Percentiles rank a stretch among this genome's conserved stretches.
Conservation (phyloP, 768 basidiomycete species). For the Lactarius deliciosus region DNA sequence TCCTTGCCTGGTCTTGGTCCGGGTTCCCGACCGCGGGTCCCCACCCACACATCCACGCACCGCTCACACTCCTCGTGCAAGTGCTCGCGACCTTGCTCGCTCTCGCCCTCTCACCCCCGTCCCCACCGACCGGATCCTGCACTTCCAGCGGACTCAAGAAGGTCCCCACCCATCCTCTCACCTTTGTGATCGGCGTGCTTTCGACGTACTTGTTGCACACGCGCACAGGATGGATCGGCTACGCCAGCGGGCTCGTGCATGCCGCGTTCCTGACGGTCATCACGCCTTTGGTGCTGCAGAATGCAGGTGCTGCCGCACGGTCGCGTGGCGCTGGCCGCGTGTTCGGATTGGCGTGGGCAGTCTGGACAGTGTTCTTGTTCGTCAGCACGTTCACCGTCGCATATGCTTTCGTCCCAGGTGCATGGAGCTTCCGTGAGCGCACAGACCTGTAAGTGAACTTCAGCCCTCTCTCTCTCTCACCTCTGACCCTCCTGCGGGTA, state of each 20-base stretch:
- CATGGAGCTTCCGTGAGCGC: conserved; percentile 69
- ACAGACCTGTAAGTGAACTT: conserved; percentile 60
- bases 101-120: conserved; percentile 34
- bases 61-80: conserved; percentile 64
- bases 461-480: neutral
- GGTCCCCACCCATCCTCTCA: conserved; percentile 46
- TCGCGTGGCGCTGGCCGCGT: conserved; percentile 45
- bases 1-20: conserved; percentile 88
- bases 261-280: conserved; percentile 66
- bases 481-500: conserved; percentile 30
- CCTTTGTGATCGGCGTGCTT: conserved; percentile 54
- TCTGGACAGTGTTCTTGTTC: conserved; percentile 63
- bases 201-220: conserved; percentile 57
- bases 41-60: conserved; percentile 67
- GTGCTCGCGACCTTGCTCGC: conserved; percentile 53
- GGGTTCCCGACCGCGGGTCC: conserved; percentile 80
- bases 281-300: conserved; percentile 52
- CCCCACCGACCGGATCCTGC: neutral
- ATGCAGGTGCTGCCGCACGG: conserved; percentile 42
- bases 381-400: conserved; percentile 82
- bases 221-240: conserved; percentile 68
- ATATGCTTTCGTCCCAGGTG: conserved; percentile 88
- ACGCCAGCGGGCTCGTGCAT: conserved; percentile 60
- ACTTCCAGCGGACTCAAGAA: neutral
- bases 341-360: conserved; percentile 55